Base-by-base conservation (phyloP, 495 filamentous ascomycete species). In the Hypoxylon trugodes region DNA sequence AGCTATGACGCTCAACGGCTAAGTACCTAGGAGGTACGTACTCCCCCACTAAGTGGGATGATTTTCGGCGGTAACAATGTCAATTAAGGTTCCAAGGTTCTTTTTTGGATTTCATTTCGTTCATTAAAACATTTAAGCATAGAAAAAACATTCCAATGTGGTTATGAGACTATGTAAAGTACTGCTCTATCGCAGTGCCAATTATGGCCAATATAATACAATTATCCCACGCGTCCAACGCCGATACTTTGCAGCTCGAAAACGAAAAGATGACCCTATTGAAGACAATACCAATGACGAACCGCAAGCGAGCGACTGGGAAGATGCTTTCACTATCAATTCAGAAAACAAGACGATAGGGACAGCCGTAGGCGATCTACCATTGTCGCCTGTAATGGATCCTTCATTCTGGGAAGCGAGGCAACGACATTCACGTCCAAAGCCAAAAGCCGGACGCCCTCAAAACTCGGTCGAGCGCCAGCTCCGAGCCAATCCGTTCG, bases 401-500 rank as follows among this genome's bases (percentile, higher is more conserved):
- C 77, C 77, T 8, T 49, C 60, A 1, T 80, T 74, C 47, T 72
- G 78, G 59, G 70, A 77, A 8, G 75, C 77, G 0, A 74, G 54
- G 25, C 13, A 50, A 15, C 66, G 61, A 22, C 72, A 73, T 32
- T 63, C 51, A 6, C 25, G 32, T 10, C 59, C 60, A 2, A 81
- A 81, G 59, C 22, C 60, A 46, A 80, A 77, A 8, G 33, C 57
- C 1, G 59, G 67, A 25, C 73, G 74, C 32, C 82, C 67, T 6
- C 45, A 58, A 40, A 70, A 70, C 32, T 73, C 68, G 0, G 45
- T 86, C 63, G 82, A 84, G 66, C 66, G 75, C 58, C 77, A 82
- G 56, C 73, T 89, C 1, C 70, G 66, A 3, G 76, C 80, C 36
- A 89, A 89, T 59, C 79, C 85, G 5, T 90, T 83, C 61, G 88